These are phyloP conservation scores for Hibiscus tridactylites DNA, from an alignment of 345 rosid species.

Conservation along the genomic window DNA sequence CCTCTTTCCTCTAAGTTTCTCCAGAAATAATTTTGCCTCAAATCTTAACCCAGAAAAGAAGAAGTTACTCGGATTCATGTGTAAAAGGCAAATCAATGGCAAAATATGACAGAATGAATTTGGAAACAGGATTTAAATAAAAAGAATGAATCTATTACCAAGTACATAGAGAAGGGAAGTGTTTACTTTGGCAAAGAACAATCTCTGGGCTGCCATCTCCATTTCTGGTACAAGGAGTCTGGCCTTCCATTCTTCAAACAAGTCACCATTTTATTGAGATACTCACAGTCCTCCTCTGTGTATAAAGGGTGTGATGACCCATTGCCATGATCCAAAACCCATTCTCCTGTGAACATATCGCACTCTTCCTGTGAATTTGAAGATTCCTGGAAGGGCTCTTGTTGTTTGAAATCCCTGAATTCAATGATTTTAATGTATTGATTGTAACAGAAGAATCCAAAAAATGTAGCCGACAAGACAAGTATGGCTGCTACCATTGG, in stretches of 20 bases:
- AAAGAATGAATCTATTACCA: too few relatives aligned
- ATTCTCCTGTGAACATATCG: constrained; percentile 67
- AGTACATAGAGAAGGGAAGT: not conserved
- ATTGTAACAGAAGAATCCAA: constrained; percentile 40
- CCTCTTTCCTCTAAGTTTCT: constrained; percentile 54
- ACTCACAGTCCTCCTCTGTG: constrained; percentile 70
- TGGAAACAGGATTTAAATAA: too few relatives aligned
- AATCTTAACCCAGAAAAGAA: constrained; percentile 28
- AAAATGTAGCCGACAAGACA: constrained; percentile 36
- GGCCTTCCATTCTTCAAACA: constrained; percentile 77
- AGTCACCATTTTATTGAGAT: constrained; percentile 48
- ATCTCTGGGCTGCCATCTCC: constrained; percentile 95
- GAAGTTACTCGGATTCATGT: too few relatives aligned
- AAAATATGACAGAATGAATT: too few relatives aligned
- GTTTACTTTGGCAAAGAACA: constrained; percentile 75
- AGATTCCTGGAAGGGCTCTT: constrained; percentile 14
- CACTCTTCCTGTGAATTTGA: constrained; percentile 29
- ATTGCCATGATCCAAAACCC: constrained; percentile 62
- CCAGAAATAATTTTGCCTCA: constrained; percentile 38
- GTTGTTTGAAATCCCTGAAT: constrained; percentile 8
- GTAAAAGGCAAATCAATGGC: too few relatives aligned
- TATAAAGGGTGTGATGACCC: constrained; percentile 40
- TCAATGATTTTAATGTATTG: constrained; percentile 20
- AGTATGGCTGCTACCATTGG: constrained; percentile 23
- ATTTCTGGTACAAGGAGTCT: constrained; percentile 69